Conservation (phyloP, 106 monocot genomes). For the Apostasia shenzhenica region DNA sequence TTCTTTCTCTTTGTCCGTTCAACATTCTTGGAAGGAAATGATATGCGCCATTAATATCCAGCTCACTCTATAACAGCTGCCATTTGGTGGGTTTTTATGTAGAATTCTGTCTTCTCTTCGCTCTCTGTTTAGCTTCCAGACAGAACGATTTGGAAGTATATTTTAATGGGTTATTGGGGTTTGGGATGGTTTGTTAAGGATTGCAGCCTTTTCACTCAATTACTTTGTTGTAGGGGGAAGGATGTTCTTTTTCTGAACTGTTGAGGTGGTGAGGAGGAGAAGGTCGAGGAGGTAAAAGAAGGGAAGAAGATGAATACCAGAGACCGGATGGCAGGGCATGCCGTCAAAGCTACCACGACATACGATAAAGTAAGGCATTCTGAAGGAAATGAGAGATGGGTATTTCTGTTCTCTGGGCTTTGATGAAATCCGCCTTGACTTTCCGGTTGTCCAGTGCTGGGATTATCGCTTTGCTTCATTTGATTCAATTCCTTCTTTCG, state of each 20-base stretch:
- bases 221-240: not conserved
- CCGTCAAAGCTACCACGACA: not conserved
- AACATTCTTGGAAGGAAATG: not conserved
- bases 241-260: not conserved
- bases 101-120: not conserved
- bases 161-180: not conserved
- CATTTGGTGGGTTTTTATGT: no score
- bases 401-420: not conserved
- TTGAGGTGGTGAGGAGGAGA: not conserved
- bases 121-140: not conserved
- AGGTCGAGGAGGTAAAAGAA: not conserved
- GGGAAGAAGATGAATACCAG: slow-evolving; percentile 13
- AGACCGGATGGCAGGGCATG: slow-evolving; percentile 10
- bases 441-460: not conserved
- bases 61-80: not conserved
- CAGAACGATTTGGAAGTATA: not conserved
- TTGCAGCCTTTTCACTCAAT: slow-evolving; percentile 1
- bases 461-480: not conserved
- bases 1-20: not conserved
- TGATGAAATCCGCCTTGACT: not conserved
- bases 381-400: not conserved
- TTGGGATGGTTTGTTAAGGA: not conserved
- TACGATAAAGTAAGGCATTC: not conserved
- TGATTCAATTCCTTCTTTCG: not conserved
- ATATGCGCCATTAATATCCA: not conserved